Base-by-base conservation (phyloP, 164 flowering plant genomes). In the Buxus sempervirens region DNA sequence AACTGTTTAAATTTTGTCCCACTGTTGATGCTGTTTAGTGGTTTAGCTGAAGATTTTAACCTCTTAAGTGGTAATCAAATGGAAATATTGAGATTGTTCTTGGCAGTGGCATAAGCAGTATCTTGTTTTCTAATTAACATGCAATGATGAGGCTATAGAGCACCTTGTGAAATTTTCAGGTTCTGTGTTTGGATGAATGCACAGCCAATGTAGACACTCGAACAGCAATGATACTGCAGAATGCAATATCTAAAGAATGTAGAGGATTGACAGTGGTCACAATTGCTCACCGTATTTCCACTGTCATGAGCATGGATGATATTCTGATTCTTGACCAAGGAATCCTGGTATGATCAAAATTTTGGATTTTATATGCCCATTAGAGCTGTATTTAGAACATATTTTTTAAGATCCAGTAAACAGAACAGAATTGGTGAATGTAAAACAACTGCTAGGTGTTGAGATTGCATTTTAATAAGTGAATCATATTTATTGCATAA, bases 251-350 rank as follows among this genome's bases (percentile, higher is more conserved):
- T 28, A 80, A 73, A 65, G 89, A 87, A 80, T 89, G 96, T 82
- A 78, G 71, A 74, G 90, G 88, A 69, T 81, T 77, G 80, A 95
- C 97, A 26, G 92, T 95, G 54, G 77, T 95, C 68, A 90, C 97
- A 63, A 90, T 95, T 72, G 97, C 99, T 68, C 99, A 95, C 70
- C 97, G 97, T 27, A 95, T 95, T 83, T 92, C 99, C 64, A 85
- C 90, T 0, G 91, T 95, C 60, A 4, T 85, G 69, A 74, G 75
- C 77, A 88, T 95, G 99, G 97, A 95, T 75, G 73, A 74, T 24
- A 79, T 95, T 66, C 71, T 95, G 54, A 69, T 95, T 76, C 88
- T 92, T 79, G 96, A 89, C 59, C 88, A 78, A 68, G 99, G 97
- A 55, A 63, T 42, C 70, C 83, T 95, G 94, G 98, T 95, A 82